These are phyloP conservation scores for Kurtzmaniella fragi DNA, from an alignment of 805 yeast species.

Conservation along the genomic window DNA sequence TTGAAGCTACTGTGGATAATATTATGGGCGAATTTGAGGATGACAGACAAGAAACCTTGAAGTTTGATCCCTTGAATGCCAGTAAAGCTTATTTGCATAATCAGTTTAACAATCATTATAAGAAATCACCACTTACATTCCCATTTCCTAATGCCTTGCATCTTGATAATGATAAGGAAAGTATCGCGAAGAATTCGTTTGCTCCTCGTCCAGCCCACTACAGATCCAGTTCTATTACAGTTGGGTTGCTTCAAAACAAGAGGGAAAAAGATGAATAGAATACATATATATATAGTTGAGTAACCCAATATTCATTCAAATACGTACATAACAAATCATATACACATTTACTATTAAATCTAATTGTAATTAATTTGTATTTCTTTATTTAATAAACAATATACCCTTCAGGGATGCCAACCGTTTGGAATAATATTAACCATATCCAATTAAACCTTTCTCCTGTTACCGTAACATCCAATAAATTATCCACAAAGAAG, in stretches of 20 bases:
- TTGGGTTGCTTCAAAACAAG: conserved; percentile 32
- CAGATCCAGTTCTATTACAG: conserved; percentile 36
- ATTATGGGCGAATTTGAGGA: no score
- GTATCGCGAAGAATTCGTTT: conserved; percentile 13
- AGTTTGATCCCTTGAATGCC: not conserved
- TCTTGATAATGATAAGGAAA: conserved; percentile 29
- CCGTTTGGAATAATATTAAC: no score
- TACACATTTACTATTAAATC: no score
- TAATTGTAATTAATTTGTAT: no score
- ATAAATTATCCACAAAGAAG: not conserved
- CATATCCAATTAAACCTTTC: no score
- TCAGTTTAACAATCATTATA: conserved; percentile 42
- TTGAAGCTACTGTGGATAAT: no score
- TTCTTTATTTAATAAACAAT: no score
- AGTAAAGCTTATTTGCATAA: conserved; percentile 13
- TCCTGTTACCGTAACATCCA: not conserved
- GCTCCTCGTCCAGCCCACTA: conserved; percentile 22
- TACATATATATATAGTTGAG: no score
- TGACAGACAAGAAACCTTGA: no score
- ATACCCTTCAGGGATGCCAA: no score
- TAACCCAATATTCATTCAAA: no score
- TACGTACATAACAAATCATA: no score
- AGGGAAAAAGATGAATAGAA: conserved; percentile 1
- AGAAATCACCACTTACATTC: conserved; percentile 37
- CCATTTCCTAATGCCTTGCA: conserved; percentile 40